Conservation (phyloP, 257 asterid genomes). For the Solanum gandarillasii region DNA sequence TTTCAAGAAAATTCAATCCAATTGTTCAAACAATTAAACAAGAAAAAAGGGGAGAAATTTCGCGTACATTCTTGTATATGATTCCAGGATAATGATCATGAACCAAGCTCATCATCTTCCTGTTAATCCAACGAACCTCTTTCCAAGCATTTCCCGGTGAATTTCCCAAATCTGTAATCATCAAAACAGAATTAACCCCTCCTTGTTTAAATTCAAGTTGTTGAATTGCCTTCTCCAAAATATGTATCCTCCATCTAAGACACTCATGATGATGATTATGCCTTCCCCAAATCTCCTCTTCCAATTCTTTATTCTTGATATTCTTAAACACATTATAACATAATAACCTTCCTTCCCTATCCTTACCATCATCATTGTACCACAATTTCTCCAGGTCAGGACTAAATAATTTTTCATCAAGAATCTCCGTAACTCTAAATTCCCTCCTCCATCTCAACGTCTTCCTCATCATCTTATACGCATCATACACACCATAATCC, state of each 20-base stretch:
- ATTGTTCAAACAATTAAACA: background rate
- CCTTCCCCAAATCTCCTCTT: conserved; percentile 8
- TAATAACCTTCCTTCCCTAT: conserved; percentile 52
- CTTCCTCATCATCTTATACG: conserved; percentile 37
- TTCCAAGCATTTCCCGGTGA: conserved; percentile 26
- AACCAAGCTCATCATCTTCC: conserved; percentile 39
- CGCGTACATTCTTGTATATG: conserved; percentile 49
- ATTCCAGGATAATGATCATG: conserved; percentile 63
- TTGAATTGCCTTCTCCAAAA: conserved; percentile 51
- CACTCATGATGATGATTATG: conserved; percentile 28
- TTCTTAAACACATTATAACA: conserved; percentile 39
- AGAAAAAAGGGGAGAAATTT: background rate
- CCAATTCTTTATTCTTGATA: conserved; percentile 19
- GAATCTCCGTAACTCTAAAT: conserved; percentile 16
- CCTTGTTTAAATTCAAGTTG: conserved; percentile 51
- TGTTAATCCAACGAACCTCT: conserved; percentile 39
- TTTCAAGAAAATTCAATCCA: background rate
- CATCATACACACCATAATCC: conserved; percentile 44
- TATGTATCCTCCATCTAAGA: conserved; percentile 54
- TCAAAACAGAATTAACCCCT: conserved; percentile 41
- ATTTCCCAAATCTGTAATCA: conserved; percentile 52
- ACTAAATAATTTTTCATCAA: conserved; percentile 17
- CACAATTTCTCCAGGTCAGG: conserved; percentile 28
- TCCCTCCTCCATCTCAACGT: conserved; percentile 59
- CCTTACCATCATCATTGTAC: conserved; percentile 36